A percentile compares a stretch with the other conserved stretches of the same genome.
Conservation (phyloP, 2,329 filamentous ascomycete genomes). For the Mollisia scopiformis region DNA sequence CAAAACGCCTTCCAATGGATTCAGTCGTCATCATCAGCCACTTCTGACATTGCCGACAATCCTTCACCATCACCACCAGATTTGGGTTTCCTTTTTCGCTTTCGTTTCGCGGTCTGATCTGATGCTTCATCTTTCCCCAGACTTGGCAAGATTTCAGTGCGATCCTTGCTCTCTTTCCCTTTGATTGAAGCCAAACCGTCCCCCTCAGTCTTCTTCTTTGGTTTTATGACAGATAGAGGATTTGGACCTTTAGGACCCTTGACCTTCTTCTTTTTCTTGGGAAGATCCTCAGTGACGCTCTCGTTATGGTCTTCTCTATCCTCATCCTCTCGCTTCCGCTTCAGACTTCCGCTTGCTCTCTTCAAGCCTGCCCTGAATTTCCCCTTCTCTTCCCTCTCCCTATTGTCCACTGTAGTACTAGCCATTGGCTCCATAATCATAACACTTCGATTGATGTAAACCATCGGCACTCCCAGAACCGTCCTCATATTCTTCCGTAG, state of each 20-base stretch:
- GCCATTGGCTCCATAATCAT: conserved; percentile 83
- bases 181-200: conserved; percentile 12
- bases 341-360: conserved; percentile 41
- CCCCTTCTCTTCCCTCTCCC: conserved; percentile 69
- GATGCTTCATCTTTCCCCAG: conserved; percentile 16
- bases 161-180: conserved; percentile 33
- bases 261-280: conserved; percentile 57
- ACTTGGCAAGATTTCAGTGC: conserved; percentile 25
- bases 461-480: conserved; percentile 73
- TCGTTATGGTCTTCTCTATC: conserved; percentile 18
- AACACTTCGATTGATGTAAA: conserved; percentile 79
- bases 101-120: conserved; percentile 38
- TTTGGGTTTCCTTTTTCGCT: conserved; percentile 43
- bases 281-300: conserved; percentile 20
- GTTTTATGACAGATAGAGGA: conserved; percentile 71
- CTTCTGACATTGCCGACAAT: conserved; percentile 1
- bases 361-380: conserved; percentile 76
- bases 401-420: conserved; percentile 61
- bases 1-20: conserved; percentile 19
- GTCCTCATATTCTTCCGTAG: conserved; percentile 65
- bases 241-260: conserved; percentile 72
- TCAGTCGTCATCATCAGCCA: conserved; percentile 22
- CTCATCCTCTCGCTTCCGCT: conserved; percentile 39
- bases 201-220: conserved; percentile 52
- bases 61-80: conserved; percentile 15